Evolutionary conservation across 2,329 filamentous ascomycete genomes (phyloP).

Genomic region (Diaporthe sp.): DNA sequence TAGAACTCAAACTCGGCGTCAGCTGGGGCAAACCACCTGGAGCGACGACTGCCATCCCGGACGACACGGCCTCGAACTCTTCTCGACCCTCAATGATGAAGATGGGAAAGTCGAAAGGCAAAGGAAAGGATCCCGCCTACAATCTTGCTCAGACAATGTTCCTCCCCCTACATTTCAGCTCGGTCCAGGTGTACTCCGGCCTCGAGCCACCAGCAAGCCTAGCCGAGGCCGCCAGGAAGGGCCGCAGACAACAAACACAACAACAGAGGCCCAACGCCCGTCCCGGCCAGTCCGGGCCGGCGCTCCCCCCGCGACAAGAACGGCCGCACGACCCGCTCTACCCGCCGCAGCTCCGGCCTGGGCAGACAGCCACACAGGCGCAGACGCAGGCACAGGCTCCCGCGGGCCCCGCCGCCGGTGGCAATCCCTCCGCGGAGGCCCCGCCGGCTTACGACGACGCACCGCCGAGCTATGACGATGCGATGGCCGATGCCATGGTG

Average conservation of each 20-base stretch:
- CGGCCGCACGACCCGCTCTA: conserved; percentile 63
- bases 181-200: conserved; percentile 86
- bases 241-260: conserved; percentile 32
- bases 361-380: conserved; percentile 39
- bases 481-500: conserved; percentile 80
- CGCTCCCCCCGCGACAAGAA: conserved; percentile 39
- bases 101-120: conserved; percentile 50
- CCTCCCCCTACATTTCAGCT: conserved; percentile 81
- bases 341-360: conserved; percentile 64
- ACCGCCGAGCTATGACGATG: conserved; percentile 96
- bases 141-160: conserved; percentile 77
- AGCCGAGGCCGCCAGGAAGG: conserved; percentile 67
- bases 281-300: conserved; percentile 48
- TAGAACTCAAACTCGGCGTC: conserved; percentile 85
- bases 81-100: conserved; percentile 23
- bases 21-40: conserved; percentile 74
- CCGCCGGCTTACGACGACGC: conserved; percentile 75
- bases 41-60: conserved; percentile 32
- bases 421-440: conserved; percentile 40
- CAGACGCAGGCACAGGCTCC: conserved; percentile 40
- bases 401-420: neutral
- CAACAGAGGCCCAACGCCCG: conserved; percentile 46
- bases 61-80: conserved; percentile 38
- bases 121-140: conserved; percentile 46
- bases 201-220: conserved; percentile 85